These are phyloP conservation scores for Nakazawaea wickerhamii DNA, from an alignment of 805 yeast species.

Conservation along the genomic window DNA sequence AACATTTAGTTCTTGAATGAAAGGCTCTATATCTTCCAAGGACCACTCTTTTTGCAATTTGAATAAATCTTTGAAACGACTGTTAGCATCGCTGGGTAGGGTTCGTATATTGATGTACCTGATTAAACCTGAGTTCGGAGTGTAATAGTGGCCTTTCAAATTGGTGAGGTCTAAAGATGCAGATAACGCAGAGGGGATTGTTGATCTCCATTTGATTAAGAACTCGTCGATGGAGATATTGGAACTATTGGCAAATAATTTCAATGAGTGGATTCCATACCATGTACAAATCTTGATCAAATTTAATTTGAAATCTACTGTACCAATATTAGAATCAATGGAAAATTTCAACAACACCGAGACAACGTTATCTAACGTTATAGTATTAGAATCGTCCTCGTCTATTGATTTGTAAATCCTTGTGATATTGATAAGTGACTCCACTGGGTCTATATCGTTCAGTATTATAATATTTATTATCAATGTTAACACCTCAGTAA, in stretches of 20 bases:
- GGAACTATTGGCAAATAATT: conserved; percentile 12
- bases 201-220: conserved; percentile 55
- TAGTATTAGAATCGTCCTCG: conserved; percentile 23
- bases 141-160: conserved; percentile 49
- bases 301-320: conserved; percentile 33
- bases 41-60: conserved; percentile 54
- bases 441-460: conserved; percentile 3
- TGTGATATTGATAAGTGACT: conserved; percentile 14
- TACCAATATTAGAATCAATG: conserved; percentile 14
- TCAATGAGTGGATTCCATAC: conserved; percentile 56
- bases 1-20: conserved; percentile 51
- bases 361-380: conserved; percentile 35
- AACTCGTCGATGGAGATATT: conserved; percentile 39
- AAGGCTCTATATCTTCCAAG: conserved; percentile 57
- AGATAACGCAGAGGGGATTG: conserved; percentile 39
- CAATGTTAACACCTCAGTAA: conserved; percentile 12
- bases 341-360: conserved; percentile 49
- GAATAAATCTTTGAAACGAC: conserved; percentile 49
- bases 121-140: conserved; percentile 35
- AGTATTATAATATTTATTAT: conserved; percentile 15
- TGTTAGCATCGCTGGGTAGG: conserved; percentile 43
- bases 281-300: conserved; percentile 43
- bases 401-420: conserved; percentile 15
- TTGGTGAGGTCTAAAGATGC: conserved; percentile 52
- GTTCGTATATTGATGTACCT: conserved; percentile 45